Base-by-base conservation (phyloP, 1,284 basidiomycete genomes). In the Marasmius tenuissimus region DNA sequence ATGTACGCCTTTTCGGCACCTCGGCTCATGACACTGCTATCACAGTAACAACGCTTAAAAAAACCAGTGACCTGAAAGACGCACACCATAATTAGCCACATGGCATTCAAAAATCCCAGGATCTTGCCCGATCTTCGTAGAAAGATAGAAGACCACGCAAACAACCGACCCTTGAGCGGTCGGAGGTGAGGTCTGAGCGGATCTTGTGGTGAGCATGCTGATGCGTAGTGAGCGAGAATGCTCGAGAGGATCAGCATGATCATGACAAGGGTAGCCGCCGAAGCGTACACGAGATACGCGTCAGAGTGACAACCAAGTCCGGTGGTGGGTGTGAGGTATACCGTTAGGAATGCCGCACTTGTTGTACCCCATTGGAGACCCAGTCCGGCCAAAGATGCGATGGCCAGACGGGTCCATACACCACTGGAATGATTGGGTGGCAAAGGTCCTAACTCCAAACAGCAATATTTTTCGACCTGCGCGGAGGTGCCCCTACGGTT, bases 261-360 rank as follows among this genome's bases (percentile, higher is more conserved):
- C 78, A 78, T 81, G 20, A 74, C 69, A 6, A 70, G 0, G 0
- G 75, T 80, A 0, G 79, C 77, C 1, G 74, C 1, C 0, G 52
- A 35, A 4, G 74, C 80, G 50, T 81, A 81, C 16, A 75, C 27
- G 45, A 80, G 11, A 61, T 78, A 79, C 0, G 73, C 64, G 1
- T 72, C 71, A 4, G 77, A 77, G 48, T 77, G 75, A 61, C 80
- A 81, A 1, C 78, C 79, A 1, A 81, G 62, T 4, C 74, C 74
- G 71, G 39, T 3, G 5, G 80, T 78, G 3, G 79, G 79, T 1
- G 77, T 81, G 50, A 70, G 75, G 67, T 68, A 77, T 9, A 70
- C 66, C 0, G 70, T 67, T 4, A 81, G 66, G 33, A 80, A 37
- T 1, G 75, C 76, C 3, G 75, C 72, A 3, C 70, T 66, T 0